Base-by-base conservation (phyloP, 2,329 filamentous ascomycete genomes). In the Talaromyces sp. region DNA sequence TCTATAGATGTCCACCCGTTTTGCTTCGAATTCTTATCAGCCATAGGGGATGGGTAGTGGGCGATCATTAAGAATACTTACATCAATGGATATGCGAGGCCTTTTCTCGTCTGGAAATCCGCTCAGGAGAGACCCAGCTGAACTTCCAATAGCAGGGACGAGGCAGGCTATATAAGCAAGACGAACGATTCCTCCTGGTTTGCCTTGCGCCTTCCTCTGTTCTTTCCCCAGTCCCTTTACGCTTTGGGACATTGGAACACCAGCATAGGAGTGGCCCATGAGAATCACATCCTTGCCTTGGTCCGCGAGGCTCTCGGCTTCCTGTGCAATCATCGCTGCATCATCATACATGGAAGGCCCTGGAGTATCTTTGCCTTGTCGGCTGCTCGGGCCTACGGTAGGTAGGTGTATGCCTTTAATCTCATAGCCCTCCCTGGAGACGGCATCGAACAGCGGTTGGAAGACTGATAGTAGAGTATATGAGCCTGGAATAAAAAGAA, bases 221-320 rank as follows among this genome's bases (percentile, higher is more conserved):
- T 47, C 42, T 47, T 47, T 47, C 42, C 42, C 42, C 42, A 47
- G 42, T 10, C 42, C 42, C 42, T 47, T 47, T 47, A 47, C 42
- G n/a, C 42, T 47, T 47, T 47, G 42, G 42, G 42, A 47, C 42
- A 47, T 47, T 16, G 42, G 42, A 10, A 67, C 61, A 5, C 66
- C 65, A 5, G 63, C 65, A 61, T 60, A 67, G 2, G 64, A 66
- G 33, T 66, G 65, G 0, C 65, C 65, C 23, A 67, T 61, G 0
- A 67, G 3, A 4, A 66, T 61, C 16, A 66, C 42, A 16, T 47
- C 42, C 18, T 47, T n/a, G 42, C 42, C 42, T 47, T 47, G 42
- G 42, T 47, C 42, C 18, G 42, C 42, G 18, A 47, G 42, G 3
- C 18, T 47, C 42, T 47, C 42, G 9, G 42, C 14, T 10, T 47